Conservation (phyloP, 2,329 filamentous ascomycete species). For the Didymella glomerata region DNA sequence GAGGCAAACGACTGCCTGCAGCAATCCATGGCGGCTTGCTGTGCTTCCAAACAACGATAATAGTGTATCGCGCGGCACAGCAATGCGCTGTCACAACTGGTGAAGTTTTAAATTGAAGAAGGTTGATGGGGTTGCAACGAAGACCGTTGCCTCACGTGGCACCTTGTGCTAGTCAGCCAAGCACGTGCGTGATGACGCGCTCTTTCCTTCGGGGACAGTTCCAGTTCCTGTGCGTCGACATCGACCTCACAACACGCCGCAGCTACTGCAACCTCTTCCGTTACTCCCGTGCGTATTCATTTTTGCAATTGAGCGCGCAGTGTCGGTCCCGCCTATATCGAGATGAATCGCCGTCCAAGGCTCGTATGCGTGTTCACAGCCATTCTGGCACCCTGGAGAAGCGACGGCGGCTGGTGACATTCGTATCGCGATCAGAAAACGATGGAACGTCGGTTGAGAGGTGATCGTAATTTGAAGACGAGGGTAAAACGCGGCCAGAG, state of each 20-base stretch:
- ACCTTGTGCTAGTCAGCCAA: not conserved
- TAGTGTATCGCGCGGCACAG: no score
- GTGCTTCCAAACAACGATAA: no score
- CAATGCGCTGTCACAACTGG: not conserved
- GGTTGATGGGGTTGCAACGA: not conserved
- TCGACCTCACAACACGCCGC: not conserved
- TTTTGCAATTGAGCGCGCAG: not conserved
- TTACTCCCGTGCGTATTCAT: not conserved
- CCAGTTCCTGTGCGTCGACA: not conserved
- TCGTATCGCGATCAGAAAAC: not conserved
- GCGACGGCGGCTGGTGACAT: not conserved
- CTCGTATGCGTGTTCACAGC: not conserved
- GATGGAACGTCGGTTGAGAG: not conserved
- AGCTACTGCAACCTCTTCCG: not conserved
- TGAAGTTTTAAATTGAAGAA: not conserved
- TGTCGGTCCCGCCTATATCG: not conserved
- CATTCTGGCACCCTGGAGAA: not conserved
- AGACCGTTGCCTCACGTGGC: not conserved
- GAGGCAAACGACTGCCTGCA: no score
- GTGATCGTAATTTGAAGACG: not conserved
- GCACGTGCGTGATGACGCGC: not conserved
- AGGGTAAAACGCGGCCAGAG: not conserved
- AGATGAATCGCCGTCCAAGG: not conserved
- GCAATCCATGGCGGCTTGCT: no score
- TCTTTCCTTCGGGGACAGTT: not conserved